Percentiles rank a stretch among this genome's conserved stretches.
Evolutionary conservation across 2,329 filamentous ascomycete species (phyloP).

Genomic region (Pseudogymnoascus sp.): DNA sequence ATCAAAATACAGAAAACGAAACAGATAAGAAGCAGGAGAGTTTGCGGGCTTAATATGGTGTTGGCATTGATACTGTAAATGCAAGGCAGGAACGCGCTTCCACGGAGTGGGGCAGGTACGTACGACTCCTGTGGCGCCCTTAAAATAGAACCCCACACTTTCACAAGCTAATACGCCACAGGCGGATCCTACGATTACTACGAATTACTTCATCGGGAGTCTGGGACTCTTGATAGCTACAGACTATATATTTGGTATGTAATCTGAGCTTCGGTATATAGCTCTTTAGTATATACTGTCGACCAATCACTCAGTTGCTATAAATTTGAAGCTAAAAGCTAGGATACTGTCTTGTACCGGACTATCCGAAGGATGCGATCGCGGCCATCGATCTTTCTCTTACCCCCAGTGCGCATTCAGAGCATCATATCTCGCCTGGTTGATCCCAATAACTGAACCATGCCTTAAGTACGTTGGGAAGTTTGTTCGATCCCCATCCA

Average conservation of each 20-base stretch:
- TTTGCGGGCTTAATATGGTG: not conserved
- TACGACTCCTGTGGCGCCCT: not conserved
- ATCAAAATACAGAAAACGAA: not conserved
- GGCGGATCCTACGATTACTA: not conserved
- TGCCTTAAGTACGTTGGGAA: conserved; percentile 44
- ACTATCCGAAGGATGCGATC: not conserved
- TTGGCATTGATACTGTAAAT: not conserved
- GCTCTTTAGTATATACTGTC: not conserved
- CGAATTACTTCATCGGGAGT: not conserved
- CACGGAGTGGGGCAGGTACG: not conserved
- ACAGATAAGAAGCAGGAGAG: not conserved
- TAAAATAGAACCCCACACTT: not conserved
- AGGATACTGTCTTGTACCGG: not conserved
- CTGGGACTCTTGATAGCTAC: not conserved
- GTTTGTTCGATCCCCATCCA: conserved; percentile 32
- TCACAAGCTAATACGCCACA: not conserved
- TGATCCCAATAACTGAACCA: conserved; percentile 43
- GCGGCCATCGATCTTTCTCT: not conserved
- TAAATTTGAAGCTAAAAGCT: not conserved
- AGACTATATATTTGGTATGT: not conserved
- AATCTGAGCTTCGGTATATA: not conserved
- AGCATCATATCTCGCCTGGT: conserved; percentile 35
- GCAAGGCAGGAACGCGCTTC: conserved; percentile 2
- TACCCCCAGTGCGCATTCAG: conserved; percentile 32
- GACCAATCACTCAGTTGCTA: not conserved